phyloP scores from a whole-genome alignment of 768 basidiomycete genomes.

The Dictyophora rubrovolvata region DNA sequence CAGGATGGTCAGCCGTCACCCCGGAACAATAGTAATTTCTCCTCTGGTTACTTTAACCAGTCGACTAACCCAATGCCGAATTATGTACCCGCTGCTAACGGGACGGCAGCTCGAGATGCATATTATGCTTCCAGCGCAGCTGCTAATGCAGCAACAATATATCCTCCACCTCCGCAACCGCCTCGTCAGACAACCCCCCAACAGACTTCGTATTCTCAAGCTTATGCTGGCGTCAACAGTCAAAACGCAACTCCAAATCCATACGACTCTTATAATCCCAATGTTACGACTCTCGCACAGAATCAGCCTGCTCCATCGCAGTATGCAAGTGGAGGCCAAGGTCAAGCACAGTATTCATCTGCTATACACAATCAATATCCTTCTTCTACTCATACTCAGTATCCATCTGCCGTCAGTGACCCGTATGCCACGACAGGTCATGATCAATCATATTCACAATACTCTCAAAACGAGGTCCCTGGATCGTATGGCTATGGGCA shows the following conservation, averaged over 20 bases:
- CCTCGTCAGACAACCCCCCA: conserved; percentile 12
- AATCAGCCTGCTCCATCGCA: not conserved
- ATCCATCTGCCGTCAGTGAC: not conserved
- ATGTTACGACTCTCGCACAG: not conserved
- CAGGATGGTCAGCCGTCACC: conserved; percentile 36
- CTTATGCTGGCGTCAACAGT: not conserved
- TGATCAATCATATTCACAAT: not conserved
- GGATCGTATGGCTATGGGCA: not conserved
- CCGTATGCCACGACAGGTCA: conserved; percentile 13
- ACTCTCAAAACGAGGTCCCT: not conserved
- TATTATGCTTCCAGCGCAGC: conserved; percentile 38
- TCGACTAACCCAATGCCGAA: conserved; percentile 23
- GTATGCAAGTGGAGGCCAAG: not conserved
- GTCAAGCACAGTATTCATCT: conserved; percentile 1
- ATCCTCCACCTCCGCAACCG: conserved; percentile 31
- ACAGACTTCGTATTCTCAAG: not conserved
- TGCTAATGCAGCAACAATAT: conserved; percentile 29
- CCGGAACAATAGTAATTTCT: conserved; percentile 15
- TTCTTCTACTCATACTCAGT: not conserved
- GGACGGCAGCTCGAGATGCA: conserved; percentile 65
- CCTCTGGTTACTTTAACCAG: not conserved
- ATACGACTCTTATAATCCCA: conserved; percentile 29
- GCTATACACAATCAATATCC: conserved; percentile 3
- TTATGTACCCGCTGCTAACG: conserved; percentile 54
- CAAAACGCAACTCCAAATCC: not conserved